A percentile compares a stretch with the other conserved stretches of the same genome.
Conservation (phyloP, 2,329 filamentous ascomycete genomes). For the Colletotrichum gigasporum region DNA sequence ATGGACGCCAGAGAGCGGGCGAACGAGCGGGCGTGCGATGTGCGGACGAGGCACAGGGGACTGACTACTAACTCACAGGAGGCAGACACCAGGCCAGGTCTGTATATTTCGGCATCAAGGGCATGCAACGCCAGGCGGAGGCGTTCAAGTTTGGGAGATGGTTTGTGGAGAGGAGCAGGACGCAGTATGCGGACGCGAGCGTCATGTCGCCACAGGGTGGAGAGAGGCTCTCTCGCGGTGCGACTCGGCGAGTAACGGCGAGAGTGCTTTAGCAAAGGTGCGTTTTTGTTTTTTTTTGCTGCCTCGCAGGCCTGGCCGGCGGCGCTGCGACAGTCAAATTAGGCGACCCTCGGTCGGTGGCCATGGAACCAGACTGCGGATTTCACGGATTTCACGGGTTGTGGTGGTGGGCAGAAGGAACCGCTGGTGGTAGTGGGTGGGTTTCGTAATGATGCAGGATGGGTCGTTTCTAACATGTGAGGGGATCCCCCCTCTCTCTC, state of each 20-base stretch:
- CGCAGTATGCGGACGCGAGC: not conserved
- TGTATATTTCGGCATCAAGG: not conserved
- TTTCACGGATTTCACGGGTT: no score
- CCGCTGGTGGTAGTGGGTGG: not conserved
- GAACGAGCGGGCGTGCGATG: not conserved
- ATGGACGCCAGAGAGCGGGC: not conserved
- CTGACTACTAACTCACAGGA: not conserved
- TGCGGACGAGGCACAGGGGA: not conserved
- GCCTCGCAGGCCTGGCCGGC: not conserved
- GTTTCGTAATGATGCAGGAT: conserved; percentile 27
- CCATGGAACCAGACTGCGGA: no score
- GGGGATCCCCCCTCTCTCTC: not conserved
- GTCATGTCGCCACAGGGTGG: conserved; percentile 10
- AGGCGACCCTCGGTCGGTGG: not conserved
- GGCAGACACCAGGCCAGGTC: not conserved
- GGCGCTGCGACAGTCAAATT: not conserved
- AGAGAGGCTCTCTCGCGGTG: not conserved
- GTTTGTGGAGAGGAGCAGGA: not conserved
- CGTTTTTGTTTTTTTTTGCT: not conserved
- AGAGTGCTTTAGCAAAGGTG: no score
- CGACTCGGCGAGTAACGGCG: no score
- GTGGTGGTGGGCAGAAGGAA: not conserved
- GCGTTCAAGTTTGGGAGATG: no score
- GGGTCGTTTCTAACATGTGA: conserved; percentile 12
- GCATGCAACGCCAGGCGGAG: not conserved